Conservation (phyloP, 2,329 filamentous ascomycete species). For the Exophiala sideris region DNA sequence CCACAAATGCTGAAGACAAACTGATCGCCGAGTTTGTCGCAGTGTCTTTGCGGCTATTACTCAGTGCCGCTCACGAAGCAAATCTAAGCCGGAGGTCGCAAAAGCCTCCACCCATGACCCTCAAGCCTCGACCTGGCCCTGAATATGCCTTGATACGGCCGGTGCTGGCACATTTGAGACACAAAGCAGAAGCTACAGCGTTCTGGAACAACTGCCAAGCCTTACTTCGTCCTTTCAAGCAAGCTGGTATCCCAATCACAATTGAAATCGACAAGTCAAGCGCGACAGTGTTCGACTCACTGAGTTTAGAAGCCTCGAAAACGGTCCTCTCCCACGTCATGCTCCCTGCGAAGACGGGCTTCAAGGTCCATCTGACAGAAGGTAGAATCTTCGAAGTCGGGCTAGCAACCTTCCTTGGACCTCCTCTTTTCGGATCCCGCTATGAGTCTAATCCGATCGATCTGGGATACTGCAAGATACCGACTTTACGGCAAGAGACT, state of each 20-base stretch:
- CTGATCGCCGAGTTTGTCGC: conserved; percentile 63
- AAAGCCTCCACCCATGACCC: conserved; percentile 53
- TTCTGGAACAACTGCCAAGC: conserved; percentile 33
- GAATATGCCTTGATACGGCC: conserved; percentile 60
- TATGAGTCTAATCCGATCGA: conserved; percentile 21
- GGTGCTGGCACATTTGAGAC: conserved; percentile 53
- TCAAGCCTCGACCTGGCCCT: conserved; percentile 47
- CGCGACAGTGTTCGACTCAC: neutral
- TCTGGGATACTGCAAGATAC: conserved; percentile 16
- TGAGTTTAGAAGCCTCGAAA: conserved; percentile 8
- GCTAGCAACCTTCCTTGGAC: conserved; percentile 22
- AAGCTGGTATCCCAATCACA: conserved; percentile 16
- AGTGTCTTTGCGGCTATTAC: conserved; percentile 68
- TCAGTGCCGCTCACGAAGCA: conserved; percentile 74
- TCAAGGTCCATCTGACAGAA: conserved; percentile 17
- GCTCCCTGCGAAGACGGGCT: conserved; percentile 15
- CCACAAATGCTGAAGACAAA: conserved; percentile 38
- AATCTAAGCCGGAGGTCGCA: conserved; percentile 68
- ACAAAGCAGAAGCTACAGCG: conserved; percentile 37
- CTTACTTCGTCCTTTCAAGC: conserved; percentile 22
- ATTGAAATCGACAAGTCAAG: conserved; percentile 8
- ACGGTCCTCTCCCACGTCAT: conserved; percentile 15
- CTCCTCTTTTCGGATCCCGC: conserved; percentile 23
- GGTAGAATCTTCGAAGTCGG: conserved; percentile 15
- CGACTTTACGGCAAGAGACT: conserved; percentile 13